Base-by-base conservation (phyloP, 495 filamentous ascomycete species). In the Neurospora tetrasperma region DNA sequence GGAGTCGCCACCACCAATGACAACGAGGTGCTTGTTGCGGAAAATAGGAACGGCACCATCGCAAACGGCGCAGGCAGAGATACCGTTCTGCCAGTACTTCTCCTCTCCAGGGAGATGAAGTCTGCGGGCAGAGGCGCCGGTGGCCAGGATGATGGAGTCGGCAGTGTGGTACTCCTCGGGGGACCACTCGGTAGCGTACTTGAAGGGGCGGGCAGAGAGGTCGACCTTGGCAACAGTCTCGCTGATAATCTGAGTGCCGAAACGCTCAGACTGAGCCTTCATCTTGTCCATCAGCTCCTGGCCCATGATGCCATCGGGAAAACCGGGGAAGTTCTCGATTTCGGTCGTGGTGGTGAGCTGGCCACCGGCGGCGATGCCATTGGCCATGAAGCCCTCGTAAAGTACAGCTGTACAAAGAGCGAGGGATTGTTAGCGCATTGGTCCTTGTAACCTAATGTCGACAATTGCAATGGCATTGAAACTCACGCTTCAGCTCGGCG, bases 321-420 rank as follows among this genome's bases (percentile, higher is more conserved):
- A 99, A 43, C 96, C 96, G 70, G 96, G 96, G 84, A 90, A 99
- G 85, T 99, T 99, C 86, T 99, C 96, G 71, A 99, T 90, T 74
- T 99, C 96, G 78, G 97, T 98, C 72, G 96, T 99, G 44, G 96
- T 99, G 35, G 96, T 99, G 72, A 99, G 85, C 85, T 99, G 96
- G 42, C 96, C 96, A 77, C 96, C 96, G 69, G 96, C 91, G 7
- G 96, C 96, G 80, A 96, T 96, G 77, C 96, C 96, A 78, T 97
- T 96, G 75, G 96, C 96, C 73, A 99, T 90, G 86, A 98, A 97
- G 73, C 96, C 96, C 85, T 99, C 96, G 79, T 98, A 99, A 72
- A 99, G 85, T 73, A 97, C 92, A 44, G 96, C 92, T 88, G 82
- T 11, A 66, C 2, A 5, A 31, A 10, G 20, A 10, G 4, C 4